Percentiles rank a stretch among this genome's conserved stretches.
phyloP scores from a whole-genome alignment of 169 alveolate species.

The Sarcocystis neurona region DNA sequence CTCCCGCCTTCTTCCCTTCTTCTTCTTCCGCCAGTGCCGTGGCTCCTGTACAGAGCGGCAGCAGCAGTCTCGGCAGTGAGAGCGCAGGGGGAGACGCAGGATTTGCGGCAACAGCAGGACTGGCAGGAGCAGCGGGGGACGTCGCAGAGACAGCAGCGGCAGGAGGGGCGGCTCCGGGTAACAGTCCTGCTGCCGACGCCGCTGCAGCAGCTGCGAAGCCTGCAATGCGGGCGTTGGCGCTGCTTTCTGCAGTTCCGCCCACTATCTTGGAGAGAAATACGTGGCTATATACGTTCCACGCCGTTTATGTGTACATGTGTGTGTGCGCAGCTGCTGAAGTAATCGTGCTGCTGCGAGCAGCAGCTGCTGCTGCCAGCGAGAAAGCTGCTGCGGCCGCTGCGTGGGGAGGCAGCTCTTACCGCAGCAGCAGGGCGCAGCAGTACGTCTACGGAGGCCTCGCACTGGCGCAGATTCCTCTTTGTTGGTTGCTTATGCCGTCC shows the following conservation, averaged over 20 bases:
- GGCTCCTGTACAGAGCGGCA: too few species aligned
- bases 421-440: slow-evolving; percentile 14
- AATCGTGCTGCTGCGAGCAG: background rate
- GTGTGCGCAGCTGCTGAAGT: slow-evolving; percentile 52
- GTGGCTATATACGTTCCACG: background rate
- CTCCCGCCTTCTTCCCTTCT: too few species aligned
- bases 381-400: background rate
- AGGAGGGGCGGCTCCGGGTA: background rate
- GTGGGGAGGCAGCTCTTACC: slow-evolving; percentile 15
- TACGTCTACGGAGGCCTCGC: background rate
- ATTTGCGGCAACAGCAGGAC: background rate
- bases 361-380: background rate
- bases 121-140: background rate
- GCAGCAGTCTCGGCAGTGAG: too few species aligned
- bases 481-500: slow-evolving; percentile 35
- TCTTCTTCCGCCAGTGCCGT: too few species aligned
- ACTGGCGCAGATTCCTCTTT: slow-evolving; percentile 19
- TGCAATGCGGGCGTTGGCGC: background rate
- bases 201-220: background rate
- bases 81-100: background rate
- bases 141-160: slow-evolving; percentile 12
- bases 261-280: background rate
- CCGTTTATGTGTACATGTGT: background rate
- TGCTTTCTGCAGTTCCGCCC: too few species aligned
- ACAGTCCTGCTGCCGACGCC: background rate